phyloP scores from a whole-genome alignment of 2,329 filamentous ascomycete species.

The Aspergillus aculeatinus region DNA sequence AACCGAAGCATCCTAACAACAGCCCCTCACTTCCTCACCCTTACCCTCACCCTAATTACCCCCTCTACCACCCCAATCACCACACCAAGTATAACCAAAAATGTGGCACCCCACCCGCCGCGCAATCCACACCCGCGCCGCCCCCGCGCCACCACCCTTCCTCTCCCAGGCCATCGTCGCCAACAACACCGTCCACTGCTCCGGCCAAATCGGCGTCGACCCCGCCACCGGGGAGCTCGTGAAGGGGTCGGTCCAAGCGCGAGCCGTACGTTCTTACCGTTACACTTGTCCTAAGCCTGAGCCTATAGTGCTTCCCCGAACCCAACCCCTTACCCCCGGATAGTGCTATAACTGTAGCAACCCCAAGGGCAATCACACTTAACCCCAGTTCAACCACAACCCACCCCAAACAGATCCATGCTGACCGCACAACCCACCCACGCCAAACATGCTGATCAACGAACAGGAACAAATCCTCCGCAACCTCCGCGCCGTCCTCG shows the following conservation, averaged over 20 bases:
- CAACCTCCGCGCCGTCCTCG: slow-evolving; percentile 60
- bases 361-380: no score
- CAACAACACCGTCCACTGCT: slow-evolving; percentile 67
- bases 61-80: background rate
- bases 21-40: no score
- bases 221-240: slow-evolving; percentile 53
- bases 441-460: no score
- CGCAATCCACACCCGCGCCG: slow-evolving; percentile 43
- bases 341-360: background rate
- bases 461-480: slow-evolving; percentile 47
- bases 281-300: no score
- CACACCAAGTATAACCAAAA: background rate
- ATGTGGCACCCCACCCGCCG: slow-evolving; percentile 18
- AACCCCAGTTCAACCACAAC: background rate
- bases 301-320: no score
- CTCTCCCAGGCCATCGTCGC: slow-evolving; percentile 59
- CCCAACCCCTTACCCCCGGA: no score
- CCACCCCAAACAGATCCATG: background rate
- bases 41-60: no score
- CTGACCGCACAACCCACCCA: background rate
- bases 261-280: slow-evolving; percentile 44
- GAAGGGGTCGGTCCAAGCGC: slow-evolving; percentile 55
- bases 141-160: slow-evolving; percentile 51
- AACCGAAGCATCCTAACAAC: no score
- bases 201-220: slow-evolving; percentile 60